A percentile compares a stretch with the other conserved stretches of the same genome.
Conservation (phyloP, 2,329 filamentous ascomycete species). For the Fusarium clavum region DNA sequence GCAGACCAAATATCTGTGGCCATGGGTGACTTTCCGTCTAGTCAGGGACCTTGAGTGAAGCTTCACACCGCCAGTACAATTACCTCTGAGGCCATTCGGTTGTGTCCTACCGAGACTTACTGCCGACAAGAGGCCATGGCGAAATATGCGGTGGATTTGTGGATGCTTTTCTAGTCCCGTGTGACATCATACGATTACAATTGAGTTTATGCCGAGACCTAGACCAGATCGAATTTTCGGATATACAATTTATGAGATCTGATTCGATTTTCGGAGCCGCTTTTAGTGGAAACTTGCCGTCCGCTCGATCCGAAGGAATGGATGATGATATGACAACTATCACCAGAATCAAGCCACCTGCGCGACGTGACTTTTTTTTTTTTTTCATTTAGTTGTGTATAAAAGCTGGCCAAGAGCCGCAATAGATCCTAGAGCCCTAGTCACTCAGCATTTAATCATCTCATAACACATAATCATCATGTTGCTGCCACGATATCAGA, state of each 20-base stretch:
- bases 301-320: constrained; percentile 21
- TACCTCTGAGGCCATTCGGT: neutral
- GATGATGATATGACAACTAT: constrained; percentile 8
- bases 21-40: constrained; percentile 33
- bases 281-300: constrained; percentile 16
- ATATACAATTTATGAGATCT: constrained; percentile 16
- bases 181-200: constrained; percentile 37
- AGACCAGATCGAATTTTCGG: constrained; percentile 15
- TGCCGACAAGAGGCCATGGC: constrained; percentile 21
- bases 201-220: constrained; percentile 18
- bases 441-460: neutral
- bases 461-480: constrained; percentile 5
- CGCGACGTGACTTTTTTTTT: neutral
- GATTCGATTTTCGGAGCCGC: neutral
- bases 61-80: neutral
- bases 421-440: fast-evolving
- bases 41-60: constrained; percentile 2
- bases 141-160: constrained; percentile 19
- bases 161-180: constrained; percentile 1
- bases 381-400: neutral
- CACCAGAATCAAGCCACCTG: constrained; percentile 2
- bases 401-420: neutral
- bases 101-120: neutral
- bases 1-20: constrained; percentile 33
- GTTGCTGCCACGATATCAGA: constrained; percentile 42